Base-by-base conservation (phyloP, 2,329 filamentous ascomycete genomes). In the Botrytis deweyae region DNA sequence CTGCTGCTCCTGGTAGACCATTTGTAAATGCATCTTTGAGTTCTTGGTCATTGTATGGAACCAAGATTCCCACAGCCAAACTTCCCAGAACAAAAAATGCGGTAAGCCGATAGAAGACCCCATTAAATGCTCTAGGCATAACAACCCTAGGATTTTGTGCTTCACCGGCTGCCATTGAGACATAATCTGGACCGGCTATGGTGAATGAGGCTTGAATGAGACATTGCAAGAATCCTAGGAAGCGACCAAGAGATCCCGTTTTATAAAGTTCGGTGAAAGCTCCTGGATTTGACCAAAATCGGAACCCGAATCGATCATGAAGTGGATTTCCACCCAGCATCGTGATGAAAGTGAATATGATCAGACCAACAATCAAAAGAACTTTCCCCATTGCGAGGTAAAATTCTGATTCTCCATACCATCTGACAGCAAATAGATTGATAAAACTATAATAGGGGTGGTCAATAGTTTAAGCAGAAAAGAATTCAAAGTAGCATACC, bases 341-440 rank as follows among this genome's bases (percentile, higher is more conserved):
- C 12, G 83, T 76, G 44, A 82, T 78, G 29, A 83, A 79, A 7
- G 80, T 78, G 14, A 82, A 72, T 52, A 82, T 76, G 46, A 80
- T 61, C 16, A 80, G 76, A 0, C 81, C 79, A 55, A 80, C 75
- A 74, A 81, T 80, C 74, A 79, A 76, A 70, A 81, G 77, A 9
- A 82, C 77, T 72, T 82, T 82, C 44, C 81, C 69, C 6, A 78
- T 78, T 8, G 80, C 79, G 64, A 82, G 82, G 77, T 77, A 80
- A 78, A 92, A 91, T 78, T 92, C 90, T 3, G 88, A 85, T 79
- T 89, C 88, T 55, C 88, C 88, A 76, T 89, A 90, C 82, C 84
- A 88, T 76, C 86, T 82, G 25, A 89, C 88, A 2, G 86, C 86
- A 9, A 84, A 78, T 25, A 82, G 78, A 68, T 85, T 85, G 52